Conservation (phyloP, 257 asterid species). For the Voacanga thouarsii region DNA sequence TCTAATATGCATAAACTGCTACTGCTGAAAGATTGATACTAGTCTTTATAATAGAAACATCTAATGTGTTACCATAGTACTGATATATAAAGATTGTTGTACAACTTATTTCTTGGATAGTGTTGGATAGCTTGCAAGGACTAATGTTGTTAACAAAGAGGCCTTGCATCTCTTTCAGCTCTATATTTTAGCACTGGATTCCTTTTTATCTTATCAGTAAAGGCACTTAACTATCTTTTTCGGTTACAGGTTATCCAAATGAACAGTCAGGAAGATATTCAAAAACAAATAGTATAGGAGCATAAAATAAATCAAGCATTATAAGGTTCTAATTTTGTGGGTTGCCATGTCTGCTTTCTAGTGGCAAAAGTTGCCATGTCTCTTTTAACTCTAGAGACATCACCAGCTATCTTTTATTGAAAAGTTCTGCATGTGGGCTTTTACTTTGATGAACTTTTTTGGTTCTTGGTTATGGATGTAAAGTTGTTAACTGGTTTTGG, state of each 20-base stretch:
- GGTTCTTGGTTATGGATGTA: background rate
- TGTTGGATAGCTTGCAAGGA: background rate
- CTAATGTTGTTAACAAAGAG: background rate
- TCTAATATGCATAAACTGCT: background rate
- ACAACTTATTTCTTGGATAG: background rate
- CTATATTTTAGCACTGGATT: background rate
- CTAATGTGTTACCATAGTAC: background rate
- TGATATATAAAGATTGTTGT: background rate
- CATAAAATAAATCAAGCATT: conserved; percentile 92
- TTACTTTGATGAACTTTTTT: background rate
- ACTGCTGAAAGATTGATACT: background rate
- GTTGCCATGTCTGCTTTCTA: no score
- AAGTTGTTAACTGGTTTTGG: background rate
- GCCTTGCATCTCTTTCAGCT: conserved; percentile 2
- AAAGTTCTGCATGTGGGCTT: conserved; percentile 13
- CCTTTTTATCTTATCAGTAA: background rate
- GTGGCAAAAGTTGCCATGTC: no score
- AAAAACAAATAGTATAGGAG: conserved; percentile 97
- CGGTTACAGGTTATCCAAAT: conserved; percentile 80
- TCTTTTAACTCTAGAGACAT: no score
- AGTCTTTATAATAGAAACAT: background rate
- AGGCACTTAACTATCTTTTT: conserved; percentile 3
- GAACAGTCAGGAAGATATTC: conserved; percentile 92
- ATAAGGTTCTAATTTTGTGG: conserved; percentile 82
- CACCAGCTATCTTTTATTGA: conserved; percentile 16